phyloP scores from a whole-genome alignment of 2,329 filamentous ascomycete genomes.

The Colletotrichum limetticola region DNA sequence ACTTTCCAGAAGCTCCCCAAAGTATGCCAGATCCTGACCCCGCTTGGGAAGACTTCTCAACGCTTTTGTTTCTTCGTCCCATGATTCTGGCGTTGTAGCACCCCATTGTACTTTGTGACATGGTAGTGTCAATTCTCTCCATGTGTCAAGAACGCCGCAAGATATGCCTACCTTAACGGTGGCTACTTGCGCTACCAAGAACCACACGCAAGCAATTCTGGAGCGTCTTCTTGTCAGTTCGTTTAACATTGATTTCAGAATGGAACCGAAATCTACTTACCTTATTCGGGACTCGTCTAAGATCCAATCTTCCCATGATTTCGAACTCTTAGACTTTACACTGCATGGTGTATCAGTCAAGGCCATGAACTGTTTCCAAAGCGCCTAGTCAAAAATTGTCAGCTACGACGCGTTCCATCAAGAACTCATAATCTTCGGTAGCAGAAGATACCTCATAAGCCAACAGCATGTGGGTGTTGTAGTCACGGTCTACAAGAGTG shows the following conservation, averaged over 20 bases:
- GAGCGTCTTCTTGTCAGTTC: neutral
- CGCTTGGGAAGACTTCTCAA: neutral
- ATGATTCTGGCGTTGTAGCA: slow-evolving; percentile 6
- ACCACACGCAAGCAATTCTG: slow-evolving; percentile 22
- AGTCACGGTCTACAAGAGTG: neutral
- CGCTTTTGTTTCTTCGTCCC: slow-evolving; percentile 13
- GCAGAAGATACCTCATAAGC: slow-evolving; percentile 14
- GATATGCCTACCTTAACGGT: slow-evolving; percentile 2
- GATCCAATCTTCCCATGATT: slow-evolving; percentile 25
- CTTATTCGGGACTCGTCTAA: slow-evolving; percentile 19
- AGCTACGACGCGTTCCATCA: too few relatives aligned
- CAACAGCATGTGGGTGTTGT: slow-evolving; percentile 18
- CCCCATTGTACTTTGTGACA: slow-evolving; percentile 22
- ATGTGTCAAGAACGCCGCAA: slow-evolving; percentile 16
- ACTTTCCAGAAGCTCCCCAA: slow-evolving; percentile 13
- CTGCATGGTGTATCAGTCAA: neutral
- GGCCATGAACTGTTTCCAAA: slow-evolving; percentile 11
- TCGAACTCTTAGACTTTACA: neutral
- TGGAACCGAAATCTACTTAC: neutral
- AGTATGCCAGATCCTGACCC: neutral
- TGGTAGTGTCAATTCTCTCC: slow-evolving; percentile 11
- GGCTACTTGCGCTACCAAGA: slow-evolving; percentile 22
- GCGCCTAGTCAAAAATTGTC: neutral
- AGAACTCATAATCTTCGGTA: neutral
- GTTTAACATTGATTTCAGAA: too few relatives aligned